Evolutionary conservation across 306 rosid species (phyloP).

Genomic region (Lathyrus oleraceus): DNA sequence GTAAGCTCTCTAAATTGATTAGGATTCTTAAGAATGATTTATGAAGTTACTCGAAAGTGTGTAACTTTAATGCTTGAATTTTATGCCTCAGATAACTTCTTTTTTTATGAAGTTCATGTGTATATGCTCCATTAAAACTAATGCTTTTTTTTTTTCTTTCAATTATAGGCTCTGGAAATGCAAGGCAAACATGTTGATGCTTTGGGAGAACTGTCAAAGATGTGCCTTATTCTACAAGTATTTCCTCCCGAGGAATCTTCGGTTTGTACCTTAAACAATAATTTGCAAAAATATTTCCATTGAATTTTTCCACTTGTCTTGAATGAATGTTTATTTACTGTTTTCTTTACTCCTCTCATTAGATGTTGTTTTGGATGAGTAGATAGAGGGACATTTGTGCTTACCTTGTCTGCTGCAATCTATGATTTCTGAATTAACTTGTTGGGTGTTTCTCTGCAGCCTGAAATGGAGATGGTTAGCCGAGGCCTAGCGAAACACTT

Average conservation of each 20-base stretch:
- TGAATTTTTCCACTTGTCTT: not conserved
- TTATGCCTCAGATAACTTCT: not conserved
- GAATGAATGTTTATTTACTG: conserved; percentile 1
- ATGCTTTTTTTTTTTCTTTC: conserved; percentile 21
- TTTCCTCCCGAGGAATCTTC: conserved; percentile 93
- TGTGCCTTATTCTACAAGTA: conserved; percentile 64
- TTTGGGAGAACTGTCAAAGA: conserved; percentile 70
- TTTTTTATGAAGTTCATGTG: not conserved
- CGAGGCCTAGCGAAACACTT: conserved; percentile 78
- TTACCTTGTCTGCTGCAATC: conserved; percentile 22
- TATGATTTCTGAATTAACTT: conserved; percentile 24
- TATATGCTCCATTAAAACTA: conserved; percentile 14
- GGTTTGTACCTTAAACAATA: conserved; percentile 49
- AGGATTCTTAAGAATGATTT: conserved; percentile 9
- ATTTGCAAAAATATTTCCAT: not conserved
- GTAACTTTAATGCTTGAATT: conserved; percentile 26
- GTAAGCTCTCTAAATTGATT: conserved; percentile 9
- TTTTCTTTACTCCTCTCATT: conserved; percentile 17
- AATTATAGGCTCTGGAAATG: conserved; percentile 76
- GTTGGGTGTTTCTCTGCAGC: conserved; percentile 51
- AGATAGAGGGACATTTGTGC: conserved; percentile 21
- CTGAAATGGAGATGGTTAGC: conserved; percentile 97
- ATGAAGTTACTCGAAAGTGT: conserved; percentile 11
- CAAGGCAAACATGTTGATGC: conserved; percentile 81
- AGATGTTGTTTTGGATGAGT: conserved; percentile 20